Percentiles rank a stretch among this genome's conserved stretches.
phyloP scores from a whole-genome alignment of 495 filamentous ascomycete species.

The Daldinia concentrica region DNA sequence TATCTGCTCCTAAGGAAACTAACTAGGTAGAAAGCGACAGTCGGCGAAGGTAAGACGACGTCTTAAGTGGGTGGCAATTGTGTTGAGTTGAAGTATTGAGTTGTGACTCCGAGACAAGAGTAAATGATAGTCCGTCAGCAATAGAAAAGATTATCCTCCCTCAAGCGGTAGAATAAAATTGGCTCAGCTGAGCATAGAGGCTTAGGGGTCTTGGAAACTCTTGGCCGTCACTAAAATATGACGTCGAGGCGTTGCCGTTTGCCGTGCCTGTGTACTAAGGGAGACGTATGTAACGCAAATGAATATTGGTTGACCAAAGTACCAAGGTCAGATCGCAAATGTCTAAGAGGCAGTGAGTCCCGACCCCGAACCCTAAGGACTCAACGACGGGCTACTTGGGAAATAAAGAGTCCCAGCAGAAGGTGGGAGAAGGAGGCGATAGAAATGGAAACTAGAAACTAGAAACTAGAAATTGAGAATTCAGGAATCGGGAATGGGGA shows the following conservation, averaged over 20 bases:
- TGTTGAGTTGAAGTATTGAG: constrained; percentile 16
- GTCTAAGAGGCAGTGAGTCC: constrained; percentile 25
- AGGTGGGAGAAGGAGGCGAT: constrained; percentile 37
- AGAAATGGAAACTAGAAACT: constrained; percentile 27
- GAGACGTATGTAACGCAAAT: constrained; percentile 26
- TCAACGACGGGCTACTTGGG: background rate
- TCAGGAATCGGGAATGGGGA: constrained; percentile 21
- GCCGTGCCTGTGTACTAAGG: background rate
- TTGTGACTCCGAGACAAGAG: constrained; percentile 8
- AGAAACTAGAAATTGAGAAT: constrained; percentile 3
- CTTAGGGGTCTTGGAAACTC: constrained; percentile 41
- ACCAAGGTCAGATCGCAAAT: constrained; percentile 21
- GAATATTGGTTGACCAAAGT: constrained; percentile 17
- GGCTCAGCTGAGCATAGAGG: constrained; percentile 36
- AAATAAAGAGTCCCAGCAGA: constrained; percentile 16
- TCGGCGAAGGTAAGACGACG: constrained; percentile 19
- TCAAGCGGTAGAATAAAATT: constrained; percentile 15
- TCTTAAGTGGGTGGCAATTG: constrained; percentile 26
- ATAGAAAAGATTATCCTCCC: constrained; percentile 4
- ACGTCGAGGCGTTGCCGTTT: constrained; percentile 41
- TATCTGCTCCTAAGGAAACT: constrained; percentile 6
- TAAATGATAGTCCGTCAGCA: constrained; percentile 12
- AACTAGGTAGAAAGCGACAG: constrained; percentile 13
- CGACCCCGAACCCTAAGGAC: constrained; percentile 17
- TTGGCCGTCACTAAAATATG: constrained; percentile 42